Base-by-base conservation (phyloP, 345 rosid species). In the Gossypium sturtianum region DNA sequence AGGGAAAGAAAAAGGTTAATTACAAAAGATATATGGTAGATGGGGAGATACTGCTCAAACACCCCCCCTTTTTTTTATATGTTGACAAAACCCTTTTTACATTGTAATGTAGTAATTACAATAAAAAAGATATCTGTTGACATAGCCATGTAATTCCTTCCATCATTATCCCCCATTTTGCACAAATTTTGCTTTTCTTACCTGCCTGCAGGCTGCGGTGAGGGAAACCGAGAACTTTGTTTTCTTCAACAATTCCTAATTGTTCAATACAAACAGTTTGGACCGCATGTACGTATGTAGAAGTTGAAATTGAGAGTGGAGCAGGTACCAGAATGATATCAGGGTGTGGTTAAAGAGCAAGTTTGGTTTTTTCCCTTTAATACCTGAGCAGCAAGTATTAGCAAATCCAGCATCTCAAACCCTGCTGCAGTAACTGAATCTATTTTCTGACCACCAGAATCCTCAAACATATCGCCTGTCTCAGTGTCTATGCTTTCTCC, bases 401-500 rank as follows among this genome's bases (percentile, higher is more conserved):
- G 82, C 41, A 96, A 95, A 79, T 96, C 97, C 83, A 96, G 95
- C 98, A 96, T 93, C 87, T 96, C 99, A 74, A 89, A 85, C 58
- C 98, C 99, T 12, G 97, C 97, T 70, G 93, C 97, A 73, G 91
- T 85, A 78, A 96, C 91, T 52, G 85, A 68, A 81, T 93, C 97
- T 16, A 86, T 83, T 72, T 81, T 93, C 72, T 87, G 91, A 34
- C 61, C 68, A 77, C 81, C 76, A 0, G 84, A 77, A 73, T 86
- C 87, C 47, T 74, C 79, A 49, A 1, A 48, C 6, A 66, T 34
- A 41, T 76, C 79, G 34, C 66, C 64, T 1, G 38, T 19, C 63
- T 78, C 80, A 11, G 51, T 52, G 63, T 61, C 72, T 41, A 51
- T 49, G 12, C 72, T 77, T 12, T 76, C 91, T 65, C 74, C 73